Percentiles rank a stretch among this genome's conserved stretches.
phyloP scores from a whole-genome alignment of 352 stramenopile genomes.

The Pythium phragmitis region DNA sequence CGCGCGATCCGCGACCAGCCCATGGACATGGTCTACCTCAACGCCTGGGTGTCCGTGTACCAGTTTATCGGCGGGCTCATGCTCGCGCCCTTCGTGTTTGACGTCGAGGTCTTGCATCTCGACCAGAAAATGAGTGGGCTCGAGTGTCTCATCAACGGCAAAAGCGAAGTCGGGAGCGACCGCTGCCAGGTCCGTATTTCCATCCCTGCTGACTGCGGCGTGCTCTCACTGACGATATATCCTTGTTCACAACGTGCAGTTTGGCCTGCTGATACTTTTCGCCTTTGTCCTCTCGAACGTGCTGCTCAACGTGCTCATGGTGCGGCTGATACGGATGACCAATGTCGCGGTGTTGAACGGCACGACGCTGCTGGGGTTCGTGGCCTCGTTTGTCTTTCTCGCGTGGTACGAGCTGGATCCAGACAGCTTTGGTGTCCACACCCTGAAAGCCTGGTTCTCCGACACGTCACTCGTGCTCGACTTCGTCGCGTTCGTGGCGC shows the following conservation, averaged over 20 bases:
- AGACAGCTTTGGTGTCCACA: conserved; percentile 58
- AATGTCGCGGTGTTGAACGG: conserved; percentile 78
- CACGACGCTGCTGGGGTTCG: conserved; percentile 68
- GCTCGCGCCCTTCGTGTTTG: conserved; percentile 78
- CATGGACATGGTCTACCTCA: conserved; percentile 88
- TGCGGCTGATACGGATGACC: conserved; percentile 75
- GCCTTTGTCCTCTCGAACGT: conserved; percentile 78
- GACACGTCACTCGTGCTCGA: conserved; percentile 63
- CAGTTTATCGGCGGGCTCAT: conserved; percentile 85
- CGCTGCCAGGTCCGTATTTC: conserved; percentile 57
- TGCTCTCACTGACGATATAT: not conserved
- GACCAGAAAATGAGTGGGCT: conserved; percentile 81
- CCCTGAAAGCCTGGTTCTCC: conserved; percentile 66
- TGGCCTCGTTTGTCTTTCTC: conserved; percentile 69
- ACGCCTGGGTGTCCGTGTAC: conserved; percentile 84
- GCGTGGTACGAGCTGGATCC: conserved; percentile 79
- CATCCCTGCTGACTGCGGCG: not conserved
- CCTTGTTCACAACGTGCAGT: conserved; percentile 27
- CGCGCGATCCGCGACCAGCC: conserved; percentile 74
- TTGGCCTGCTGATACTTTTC: conserved; percentile 68
- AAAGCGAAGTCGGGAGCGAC: conserved; percentile 64
- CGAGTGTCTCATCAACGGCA: conserved; percentile 76
- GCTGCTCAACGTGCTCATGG: conserved; percentile 69
- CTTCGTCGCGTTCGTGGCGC: conserved; percentile 64
- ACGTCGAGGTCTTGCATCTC: conserved; percentile 65